Evolutionary conservation across 257 asterid species (phyloP), one percentile per base, ranked within the genome.

Genomic region (Cruciata laevipes): DNA sequence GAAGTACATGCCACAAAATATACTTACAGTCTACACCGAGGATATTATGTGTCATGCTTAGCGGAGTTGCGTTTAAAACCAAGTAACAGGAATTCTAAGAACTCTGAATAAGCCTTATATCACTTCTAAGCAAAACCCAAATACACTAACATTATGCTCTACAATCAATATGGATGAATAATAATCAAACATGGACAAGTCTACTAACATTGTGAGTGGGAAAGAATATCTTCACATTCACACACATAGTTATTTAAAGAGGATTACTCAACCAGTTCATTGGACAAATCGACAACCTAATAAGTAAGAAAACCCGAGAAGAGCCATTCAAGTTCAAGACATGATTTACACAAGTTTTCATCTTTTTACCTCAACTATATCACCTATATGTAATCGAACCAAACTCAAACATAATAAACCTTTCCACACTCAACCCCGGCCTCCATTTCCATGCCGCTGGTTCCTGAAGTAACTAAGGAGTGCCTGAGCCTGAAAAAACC

Each of bases 381-480:
- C 24, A 42, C 51, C 55, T 47, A 47, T 47, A 47, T 47, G 55
- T 47, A 47, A 47, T 47, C 65, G 21, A 66, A 37, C 49, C 74
- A 70, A 63, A 44, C 68, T 33, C 62, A 42, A 10, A 42, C 18
- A 11, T 42, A 11, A 11, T 42, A 11, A 69, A 47, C 0, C 61
- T 35, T 61, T 25, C 42, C 72, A 61, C 56, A 40, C 67, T 79
- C 74, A 79, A 12, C 80, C 75, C 61, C 80, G 74, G 30, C 75
- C 77, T 12, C 73, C 76, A 67, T 69, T 79, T 24, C 81, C 78
- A 33, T 69, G 77, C 56, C 83, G 83, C 24, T 78, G 80, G 77
- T 24, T 78, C 72, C 80, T 78, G 80, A 78, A 78, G 77, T 75
- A 78, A 72, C 83, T 78, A 20, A 78, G 80, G 67, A 78, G 76